These are phyloP conservation scores for Pseudocercospora cruenta DNA, from an alignment of 2,329 filamentous ascomycete genomes.

Conservation along the genomic window DNA sequence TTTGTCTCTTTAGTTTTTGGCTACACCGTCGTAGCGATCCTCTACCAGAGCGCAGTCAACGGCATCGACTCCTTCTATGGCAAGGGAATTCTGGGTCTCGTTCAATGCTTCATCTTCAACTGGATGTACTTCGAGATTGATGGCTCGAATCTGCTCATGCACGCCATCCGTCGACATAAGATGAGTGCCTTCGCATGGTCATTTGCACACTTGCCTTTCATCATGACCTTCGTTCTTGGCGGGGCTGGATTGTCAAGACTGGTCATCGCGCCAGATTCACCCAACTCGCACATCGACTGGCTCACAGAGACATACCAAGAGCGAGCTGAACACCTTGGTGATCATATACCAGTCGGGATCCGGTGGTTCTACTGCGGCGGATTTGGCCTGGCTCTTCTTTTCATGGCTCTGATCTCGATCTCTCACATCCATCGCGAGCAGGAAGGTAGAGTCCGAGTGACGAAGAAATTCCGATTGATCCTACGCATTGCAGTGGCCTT, in stretches of 20 bases:
- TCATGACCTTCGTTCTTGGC: constrained; percentile 65
- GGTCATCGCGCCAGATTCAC: constrained; percentile 61
- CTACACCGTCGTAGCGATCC: constrained; percentile 64
- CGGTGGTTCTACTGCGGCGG: constrained; percentile 69
- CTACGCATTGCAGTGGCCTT: constrained; percentile 56
- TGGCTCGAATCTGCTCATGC: constrained; percentile 58
- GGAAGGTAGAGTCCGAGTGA: constrained; percentile 51
- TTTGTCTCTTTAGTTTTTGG: constrained; percentile 69
- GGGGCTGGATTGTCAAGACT: constrained; percentile 62
- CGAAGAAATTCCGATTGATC: constrained; percentile 55
- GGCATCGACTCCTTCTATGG: constrained; percentile 64
- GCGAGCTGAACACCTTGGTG: constrained; percentile 47
- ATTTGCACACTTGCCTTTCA: constrained; percentile 62
- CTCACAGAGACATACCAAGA: constrained; percentile 57
- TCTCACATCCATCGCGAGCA: constrained; percentile 61
- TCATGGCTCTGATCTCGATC: constrained; percentile 59
- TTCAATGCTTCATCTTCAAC: constrained; percentile 41
- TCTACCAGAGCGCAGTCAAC: constrained; percentile 60
- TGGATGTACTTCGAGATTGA: constrained; percentile 56
- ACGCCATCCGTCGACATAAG: constrained; percentile 61
- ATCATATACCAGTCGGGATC: constrained; percentile 56
- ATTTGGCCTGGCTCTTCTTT: constrained; percentile 58
- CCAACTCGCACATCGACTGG: constrained; percentile 51
- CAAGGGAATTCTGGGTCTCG: constrained; percentile 55
- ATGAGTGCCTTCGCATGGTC: constrained; percentile 56